Conservation (phyloP, 2,329 filamentous ascomycete species). For the Truncatella angustata region DNA sequence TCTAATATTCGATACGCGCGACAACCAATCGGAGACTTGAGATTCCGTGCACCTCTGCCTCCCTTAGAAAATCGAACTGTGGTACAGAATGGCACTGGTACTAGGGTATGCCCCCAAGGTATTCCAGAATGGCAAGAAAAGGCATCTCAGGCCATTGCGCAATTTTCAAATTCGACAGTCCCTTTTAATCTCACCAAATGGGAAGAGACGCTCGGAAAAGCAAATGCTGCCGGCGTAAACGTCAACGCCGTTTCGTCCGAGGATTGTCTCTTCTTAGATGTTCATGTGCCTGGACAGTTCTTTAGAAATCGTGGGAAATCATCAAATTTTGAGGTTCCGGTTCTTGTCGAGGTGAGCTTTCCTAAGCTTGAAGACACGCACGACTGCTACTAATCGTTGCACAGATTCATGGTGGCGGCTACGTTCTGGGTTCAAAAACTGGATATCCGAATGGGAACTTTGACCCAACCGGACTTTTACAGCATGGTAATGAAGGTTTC, state of each 20-base stretch:
- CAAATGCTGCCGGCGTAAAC: background rate
- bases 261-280: conserved; percentile 12
- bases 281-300: conserved; percentile 1
- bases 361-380: too few species aligned
- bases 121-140: background rate
- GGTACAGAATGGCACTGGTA: background rate
- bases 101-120: background rate
- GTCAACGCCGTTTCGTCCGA: background rate
- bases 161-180: background rate
- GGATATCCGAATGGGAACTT: background rate
- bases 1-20: conserved; percentile 43
- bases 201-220: background rate
- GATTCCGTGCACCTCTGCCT: conserved; percentile 20
- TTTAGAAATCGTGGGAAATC: too few species aligned
- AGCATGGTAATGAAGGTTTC: background rate
- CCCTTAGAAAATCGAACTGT: background rate
- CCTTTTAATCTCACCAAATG: background rate
- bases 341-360: too few species aligned
- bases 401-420: background rate
- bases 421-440: background rate
- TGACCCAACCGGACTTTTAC: background rate
- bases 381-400: too few species aligned
- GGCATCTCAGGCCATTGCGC: background rate
- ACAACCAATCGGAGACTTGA: conserved; percentile 35
- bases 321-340: too few species aligned